Percentiles rank a stretch among this genome's conserved stretches.
Conservation (phyloP, 2,329 filamentous ascomycete genomes). For the Colletotrichum costaricense region DNA sequence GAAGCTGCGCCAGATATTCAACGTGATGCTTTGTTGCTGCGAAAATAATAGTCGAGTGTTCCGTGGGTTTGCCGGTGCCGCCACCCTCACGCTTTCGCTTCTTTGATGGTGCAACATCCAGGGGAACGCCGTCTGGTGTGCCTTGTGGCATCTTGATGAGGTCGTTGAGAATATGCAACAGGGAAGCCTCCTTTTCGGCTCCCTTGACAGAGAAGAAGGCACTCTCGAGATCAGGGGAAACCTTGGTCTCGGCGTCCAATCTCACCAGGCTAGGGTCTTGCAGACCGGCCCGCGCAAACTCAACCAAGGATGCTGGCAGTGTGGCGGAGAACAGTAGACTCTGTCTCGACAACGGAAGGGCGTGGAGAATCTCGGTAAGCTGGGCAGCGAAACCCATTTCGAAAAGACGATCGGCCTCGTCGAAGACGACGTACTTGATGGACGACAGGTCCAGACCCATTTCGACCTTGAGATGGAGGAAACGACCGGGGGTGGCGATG, state of each 20-base stretch:
- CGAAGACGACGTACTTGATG: slow-evolving; percentile 94
- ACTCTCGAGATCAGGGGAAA: slow-evolving; percentile 94
- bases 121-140: slow-evolving; percentile 63
- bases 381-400: slow-evolving; percentile 99
- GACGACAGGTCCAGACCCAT: slow-evolving; percentile 94
- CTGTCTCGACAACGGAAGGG: slow-evolving; percentile 85
- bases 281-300: slow-evolving; percentile 92
- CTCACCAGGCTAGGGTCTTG: slow-evolving; percentile 93
- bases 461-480: slow-evolving; percentile 95
- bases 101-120: slow-evolving; percentile 63
- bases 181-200: slow-evolving; percentile 91
- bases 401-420: slow-evolving; percentile 96
- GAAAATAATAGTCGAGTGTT: slow-evolving; percentile 95
- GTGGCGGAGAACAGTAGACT: slow-evolving; percentile 96
- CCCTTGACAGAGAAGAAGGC: slow-evolving; percentile 95
- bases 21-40: slow-evolving; percentile 97
- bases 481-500: slow-evolving; percentile 96
- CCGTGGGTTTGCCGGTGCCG: slow-evolving; percentile 77
- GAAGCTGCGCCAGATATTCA: slow-evolving; percentile 87
- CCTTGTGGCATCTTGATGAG: slow-evolving; percentile 90
- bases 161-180: slow-evolving; percentile 89
- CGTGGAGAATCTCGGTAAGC: slow-evolving; percentile 90
- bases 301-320: slow-evolving; percentile 90
- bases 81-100: slow-evolving; percentile 78
- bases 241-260: slow-evolving; percentile 93